Evolutionary conservation across 208 protist genomes (phyloP).

Genomic region (Wallacemonas rigidus): DNA sequence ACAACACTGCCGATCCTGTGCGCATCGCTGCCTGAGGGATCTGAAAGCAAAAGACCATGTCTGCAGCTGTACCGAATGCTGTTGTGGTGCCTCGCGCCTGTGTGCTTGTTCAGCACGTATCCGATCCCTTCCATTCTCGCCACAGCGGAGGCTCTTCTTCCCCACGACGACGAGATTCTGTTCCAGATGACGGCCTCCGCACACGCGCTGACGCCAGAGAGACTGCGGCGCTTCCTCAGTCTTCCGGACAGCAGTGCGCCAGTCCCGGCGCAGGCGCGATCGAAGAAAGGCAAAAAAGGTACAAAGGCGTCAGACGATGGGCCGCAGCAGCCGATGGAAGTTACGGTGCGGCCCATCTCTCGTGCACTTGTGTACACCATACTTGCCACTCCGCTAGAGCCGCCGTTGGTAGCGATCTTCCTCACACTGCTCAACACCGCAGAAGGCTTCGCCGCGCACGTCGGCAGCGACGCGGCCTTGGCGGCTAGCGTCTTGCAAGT

Average conservation of each 20-base stretch:
- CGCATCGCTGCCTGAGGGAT: slow-evolving; percentile 62
- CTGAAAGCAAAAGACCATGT: slow-evolving; percentile 40
- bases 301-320: not conserved
- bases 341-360: slow-evolving; percentile 13
- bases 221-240: slow-evolving; percentile 51
- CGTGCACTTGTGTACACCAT: slow-evolving; percentile 40
- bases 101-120: slow-evolving; percentile 51
- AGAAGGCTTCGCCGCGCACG: slow-evolving; percentile 48
- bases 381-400: slow-evolving; percentile 41
- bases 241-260: slow-evolving; percentile 11
- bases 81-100: slow-evolving; percentile 34
- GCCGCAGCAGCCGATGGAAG: too few species aligned
- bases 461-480: slow-evolving; percentile 49
- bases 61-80: slow-evolving; percentile 45
- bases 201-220: slow-evolving; percentile 40
- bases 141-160: slow-evolving; percentile 41
- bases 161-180: slow-evolving; percentile 36
- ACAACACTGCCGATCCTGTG: slow-evolving; percentile 77
- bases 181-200: slow-evolving; percentile 50
- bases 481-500: slow-evolving; percentile 51
- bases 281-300: slow-evolving; percentile 3
- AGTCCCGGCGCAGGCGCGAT: not conserved
- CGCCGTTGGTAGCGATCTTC: slow-evolving; percentile 52
- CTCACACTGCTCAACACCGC: slow-evolving; percentile 58
- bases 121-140: slow-evolving; percentile 52